These are phyloP conservation scores for Tritrichomonas musculus DNA, from an alignment of 208 protist genomes.

Conservation along the genomic window DNA sequence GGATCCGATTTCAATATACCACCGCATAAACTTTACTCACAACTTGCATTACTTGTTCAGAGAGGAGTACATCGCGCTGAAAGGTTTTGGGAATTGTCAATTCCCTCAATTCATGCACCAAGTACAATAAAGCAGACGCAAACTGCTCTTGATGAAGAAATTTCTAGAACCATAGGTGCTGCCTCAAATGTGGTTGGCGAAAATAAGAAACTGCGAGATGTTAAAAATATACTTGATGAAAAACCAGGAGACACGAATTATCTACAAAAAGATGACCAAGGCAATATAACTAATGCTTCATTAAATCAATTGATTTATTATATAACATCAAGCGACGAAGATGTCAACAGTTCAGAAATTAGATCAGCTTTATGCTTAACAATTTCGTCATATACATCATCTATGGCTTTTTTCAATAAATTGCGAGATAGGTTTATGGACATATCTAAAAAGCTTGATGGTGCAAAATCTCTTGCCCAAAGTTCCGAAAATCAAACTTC, in stretches of 20 bases:
- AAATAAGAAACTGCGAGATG: background rate
- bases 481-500: too few relatives aligned
- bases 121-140: background rate
- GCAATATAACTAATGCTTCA: background rate
- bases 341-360: background rate
- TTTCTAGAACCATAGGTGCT: background rate
- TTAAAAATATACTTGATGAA: too few relatives aligned
- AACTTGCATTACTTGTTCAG: background rate
- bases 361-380: background rate
- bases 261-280: background rate
- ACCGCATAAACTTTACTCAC: background rate
- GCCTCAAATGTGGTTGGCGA: background rate
- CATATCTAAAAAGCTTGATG: background rate
- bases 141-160: background rate
- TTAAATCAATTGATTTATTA: constrained; percentile 25
- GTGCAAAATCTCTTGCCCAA: too few relatives aligned
- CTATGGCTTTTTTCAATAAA: background rate
- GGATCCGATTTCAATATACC: constrained; percentile 23
- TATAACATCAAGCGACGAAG: background rate
- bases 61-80: background rate
- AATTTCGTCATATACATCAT: background rate
- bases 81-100: constrained; percentile 29
- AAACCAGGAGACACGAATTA: background rate
- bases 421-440: background rate
- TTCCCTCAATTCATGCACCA: background rate